phyloP scores from a whole-genome alignment of 345 rosid genomes.

The Pseudoturritis turrita region DNA sequence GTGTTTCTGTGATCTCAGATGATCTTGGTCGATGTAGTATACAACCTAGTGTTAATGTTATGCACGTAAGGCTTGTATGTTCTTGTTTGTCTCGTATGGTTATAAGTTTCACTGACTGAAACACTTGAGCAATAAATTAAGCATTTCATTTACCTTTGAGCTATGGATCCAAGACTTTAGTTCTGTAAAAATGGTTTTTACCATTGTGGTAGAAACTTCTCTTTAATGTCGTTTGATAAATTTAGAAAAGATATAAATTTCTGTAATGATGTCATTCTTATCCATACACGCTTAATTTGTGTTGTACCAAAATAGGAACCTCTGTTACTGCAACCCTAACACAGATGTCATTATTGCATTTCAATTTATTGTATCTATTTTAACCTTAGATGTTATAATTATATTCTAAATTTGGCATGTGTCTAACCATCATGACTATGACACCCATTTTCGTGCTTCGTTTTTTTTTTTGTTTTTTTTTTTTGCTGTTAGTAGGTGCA shows the following conservation, averaged over 20 bases:
- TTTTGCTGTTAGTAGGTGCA: neutral
- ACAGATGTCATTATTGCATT: neutral
- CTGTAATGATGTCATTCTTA: constrained; percentile 1
- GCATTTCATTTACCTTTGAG: neutral
- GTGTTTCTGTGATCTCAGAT: neutral
- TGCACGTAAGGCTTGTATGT: neutral
- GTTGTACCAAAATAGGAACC: neutral
- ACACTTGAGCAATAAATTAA: neutral
- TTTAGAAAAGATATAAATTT: neutral
- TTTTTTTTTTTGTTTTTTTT: neutral
- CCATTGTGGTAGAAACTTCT: neutral
- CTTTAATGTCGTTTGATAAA: neutral
- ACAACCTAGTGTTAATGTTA: neutral
- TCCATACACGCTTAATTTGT: neutral
- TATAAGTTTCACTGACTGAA: neutral
- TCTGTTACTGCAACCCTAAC: neutral
- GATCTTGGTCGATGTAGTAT: neutral
- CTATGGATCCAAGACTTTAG: neutral
- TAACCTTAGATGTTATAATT: neutral
- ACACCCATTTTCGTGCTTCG: neutral
- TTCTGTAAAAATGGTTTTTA: neutral
- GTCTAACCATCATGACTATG: neutral
- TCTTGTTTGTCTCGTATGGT: neutral
- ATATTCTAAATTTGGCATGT: constrained; percentile 1
- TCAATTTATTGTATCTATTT: neutral